Base-by-base conservation (phyloP, 2,329 filamentous ascomycete genomes). In the Fonsecaea pedrosoi region DNA sequence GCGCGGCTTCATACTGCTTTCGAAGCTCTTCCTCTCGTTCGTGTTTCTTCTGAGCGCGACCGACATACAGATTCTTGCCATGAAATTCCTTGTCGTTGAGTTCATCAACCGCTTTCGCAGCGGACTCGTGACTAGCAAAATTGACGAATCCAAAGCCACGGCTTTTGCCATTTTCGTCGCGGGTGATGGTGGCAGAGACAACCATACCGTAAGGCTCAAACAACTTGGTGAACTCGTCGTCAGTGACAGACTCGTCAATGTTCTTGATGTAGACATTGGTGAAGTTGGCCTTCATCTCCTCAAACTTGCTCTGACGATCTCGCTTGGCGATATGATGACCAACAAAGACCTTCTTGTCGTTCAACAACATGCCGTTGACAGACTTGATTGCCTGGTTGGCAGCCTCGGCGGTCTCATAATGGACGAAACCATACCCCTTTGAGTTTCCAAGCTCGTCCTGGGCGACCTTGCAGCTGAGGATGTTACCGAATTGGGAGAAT, bases 231-330 rank as follows among this genome's bases (percentile, higher is more conserved):
- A 99, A 98, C 79, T 98, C 91, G 8, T 98, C 94, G 69, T 99
- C 95, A 67, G 88, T 90, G 71, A 90, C 92, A 57, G 97, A 94
- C 40, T 83, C 77, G 75, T 89, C 88, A 75, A 99, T 90, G 85
- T 99, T 99, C 90, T 99, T 99, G 85, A 99, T 92, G 84, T 99
- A 99, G 82, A 99, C 90, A 82, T 99, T 99, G 85, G 95, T 99
- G 87, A 96, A 99, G 87, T 99, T 99, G 82, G 95, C 95, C 90
- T 99, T 99, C 94, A 99, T 99, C 87, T 99, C 95, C 85, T 99
- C 95, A 75, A 98, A 98, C 85, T 99, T 99, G 92, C 92, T 97
- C 88, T 98, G 95, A 76, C 95, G 94, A 79, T 99, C 95, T 88
- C 98, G 98, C 91, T 98, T 98, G 80, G 95, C 94, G 77, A 99